Percentiles rank a stretch among this genome's conserved stretches.
Conservation (phyloP, 75 land plant species). For the Cryptomeria japonica region DNA sequence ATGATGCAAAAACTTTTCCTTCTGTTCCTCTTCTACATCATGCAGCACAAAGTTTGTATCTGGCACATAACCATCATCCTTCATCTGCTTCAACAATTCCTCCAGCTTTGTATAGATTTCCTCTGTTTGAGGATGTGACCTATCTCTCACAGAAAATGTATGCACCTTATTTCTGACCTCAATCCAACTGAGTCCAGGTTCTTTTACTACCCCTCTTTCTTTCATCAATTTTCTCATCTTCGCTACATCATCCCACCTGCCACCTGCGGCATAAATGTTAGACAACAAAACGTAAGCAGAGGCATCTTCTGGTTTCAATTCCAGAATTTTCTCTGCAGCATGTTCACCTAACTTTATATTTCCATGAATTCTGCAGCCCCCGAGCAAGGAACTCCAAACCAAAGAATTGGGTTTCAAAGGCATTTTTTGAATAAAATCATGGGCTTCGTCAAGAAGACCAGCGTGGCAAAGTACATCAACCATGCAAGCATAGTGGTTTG, state of each 20-base stretch:
- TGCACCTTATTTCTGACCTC: conserved; percentile 18
- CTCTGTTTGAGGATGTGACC: conserved; percentile 6
- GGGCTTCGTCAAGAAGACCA: conserved; percentile 15
- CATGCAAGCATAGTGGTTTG: conserved; percentile 20
- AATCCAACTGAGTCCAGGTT: conserved; percentile 19
- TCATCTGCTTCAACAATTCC: conserved; percentile 8
- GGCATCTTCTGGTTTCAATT: conserved; percentile 15
- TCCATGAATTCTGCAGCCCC: conserved; percentile 13
- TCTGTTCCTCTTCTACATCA: conserved; percentile 1
- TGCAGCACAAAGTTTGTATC: conserved; percentile 13
- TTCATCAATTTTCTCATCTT: conserved; percentile 5
- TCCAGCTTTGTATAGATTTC: conserved; percentile 5
- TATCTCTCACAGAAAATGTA: conserved; percentile 9
- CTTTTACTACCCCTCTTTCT: conserved; percentile 4
- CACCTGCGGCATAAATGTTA: conserved; percentile 21
- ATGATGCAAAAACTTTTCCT: conserved; percentile 1
- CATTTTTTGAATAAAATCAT: conserved; percentile 15
- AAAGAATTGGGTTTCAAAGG: neutral
- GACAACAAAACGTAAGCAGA: conserved; percentile 7
- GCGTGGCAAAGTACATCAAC: conserved; percentile 20
- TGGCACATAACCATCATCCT: conserved; percentile 4
- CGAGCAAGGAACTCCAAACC: conserved; percentile 17
- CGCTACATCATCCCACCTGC: conserved; percentile 15
- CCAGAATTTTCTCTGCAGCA: conserved; percentile 16
- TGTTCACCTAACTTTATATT: conserved; percentile 18